Base-by-base conservation (phyloP, 768 basidiomycete genomes). In the Pulveroboletus sp. region DNA sequence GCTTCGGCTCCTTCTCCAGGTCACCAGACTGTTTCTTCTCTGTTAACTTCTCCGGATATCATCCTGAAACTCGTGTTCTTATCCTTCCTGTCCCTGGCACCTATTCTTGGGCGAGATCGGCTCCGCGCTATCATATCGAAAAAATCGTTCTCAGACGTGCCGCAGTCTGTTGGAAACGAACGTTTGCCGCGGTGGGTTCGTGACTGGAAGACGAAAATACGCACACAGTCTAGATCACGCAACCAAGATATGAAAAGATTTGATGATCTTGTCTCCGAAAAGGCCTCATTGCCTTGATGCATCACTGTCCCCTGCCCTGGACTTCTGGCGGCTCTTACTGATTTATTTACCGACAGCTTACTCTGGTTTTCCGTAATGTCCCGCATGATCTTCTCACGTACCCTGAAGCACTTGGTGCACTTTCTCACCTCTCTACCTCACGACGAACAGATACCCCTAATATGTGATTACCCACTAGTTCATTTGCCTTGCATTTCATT, bases 11-110 rank as follows among this genome's bases (percentile, higher is more conserved):
- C 83, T 9, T 81, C 83, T 1, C 79, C 84, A 6, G 78, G 81
- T 15, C 76, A 84, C 44, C 82, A 89, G 65, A 86, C 86, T 13
- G 78, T 97, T n/a, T 84, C 89, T 39, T 86, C 85, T 18, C 69
- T 97, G n/a, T 71, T 97, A 17, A 74, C 86, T 36, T 89, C 89
- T 10, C 93, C 93, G 2, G 77, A 82, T 46, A 85, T 95, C 60
- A 77, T 96, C 53, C 58, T 83, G 59, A 95, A 95, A 67, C 82
- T 97, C 53, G 78, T 85, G 21, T 78, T 90, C 55, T 72, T 97
- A 8, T 89, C 91, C 18, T 78, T 86, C 61, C 69, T 97, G 53
- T 92, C 91, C 39, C 78, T 95, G 10, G 84, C 93, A 13, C 93
- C 93, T 13, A 89, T 95, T 45, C 72, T 95, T 5, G 86, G 83